These are phyloP conservation scores for Magnaporthiopsis rhizophila DNA, from an alignment of 2,329 filamentous ascomycete species.

Conservation along the genomic window DNA sequence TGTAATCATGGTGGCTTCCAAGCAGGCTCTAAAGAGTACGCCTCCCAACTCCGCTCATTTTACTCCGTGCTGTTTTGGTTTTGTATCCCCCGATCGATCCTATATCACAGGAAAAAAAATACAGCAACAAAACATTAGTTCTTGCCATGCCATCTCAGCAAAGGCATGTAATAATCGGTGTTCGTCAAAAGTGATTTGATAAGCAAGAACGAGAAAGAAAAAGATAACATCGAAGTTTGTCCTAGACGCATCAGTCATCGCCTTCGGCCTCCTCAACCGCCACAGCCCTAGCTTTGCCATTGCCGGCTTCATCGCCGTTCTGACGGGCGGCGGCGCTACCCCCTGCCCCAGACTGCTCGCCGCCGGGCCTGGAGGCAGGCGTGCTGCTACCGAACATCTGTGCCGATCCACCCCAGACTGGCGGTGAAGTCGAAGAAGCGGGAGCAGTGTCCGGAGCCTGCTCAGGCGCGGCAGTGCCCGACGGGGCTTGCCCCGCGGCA, in stretches of 20 bases:
- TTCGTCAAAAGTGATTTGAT: neutral
- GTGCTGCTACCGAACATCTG: conserved; percentile 34
- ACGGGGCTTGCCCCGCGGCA: neutral
- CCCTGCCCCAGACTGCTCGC: conserved; percentile 10
- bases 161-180: neutral
- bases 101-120: too few relatives aligned
- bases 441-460: too few relatives aligned
- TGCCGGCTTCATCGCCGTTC: conserved; percentile 2
- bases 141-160: neutral
- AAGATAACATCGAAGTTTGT: neutral
- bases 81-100: too few relatives aligned
- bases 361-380: conserved; percentile 16
- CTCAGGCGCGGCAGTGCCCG: neutral
- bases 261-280: conserved; percentile 35
- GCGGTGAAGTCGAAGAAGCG: neutral
- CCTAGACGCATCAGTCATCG: neutral
- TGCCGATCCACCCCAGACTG: conserved; percentile 37
- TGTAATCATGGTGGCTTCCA: too few relatives aligned
- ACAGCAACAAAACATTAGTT: neutral
- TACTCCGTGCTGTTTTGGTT: too few relatives aligned
- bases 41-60: too few relatives aligned
- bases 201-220: neutral
- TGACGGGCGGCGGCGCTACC: neutral
- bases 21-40: too few relatives aligned
- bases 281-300: conserved; percentile 33